Conservation (phyloP, 2,329 filamentous ascomycete genomes). For the Lomentospora prolificans region DNA sequence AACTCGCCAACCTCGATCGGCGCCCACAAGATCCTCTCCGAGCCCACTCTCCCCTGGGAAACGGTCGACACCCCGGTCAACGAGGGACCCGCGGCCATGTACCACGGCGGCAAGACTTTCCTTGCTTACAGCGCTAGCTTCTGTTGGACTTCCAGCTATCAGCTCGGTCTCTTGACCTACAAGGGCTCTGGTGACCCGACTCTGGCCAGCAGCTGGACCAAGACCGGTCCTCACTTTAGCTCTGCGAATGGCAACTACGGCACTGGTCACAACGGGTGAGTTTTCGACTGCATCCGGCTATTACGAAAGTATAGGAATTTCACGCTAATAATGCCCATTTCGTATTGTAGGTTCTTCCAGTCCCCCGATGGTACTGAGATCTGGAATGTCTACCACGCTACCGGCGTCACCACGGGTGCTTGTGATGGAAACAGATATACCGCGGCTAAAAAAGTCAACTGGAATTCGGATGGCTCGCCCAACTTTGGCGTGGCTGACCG, state of each 20-base stretch:
- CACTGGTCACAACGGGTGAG: slow-evolving; percentile 37
- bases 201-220: slow-evolving; percentile 35
- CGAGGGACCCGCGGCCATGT: slow-evolving; percentile 44
- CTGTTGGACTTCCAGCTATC: slow-evolving; percentile 46
- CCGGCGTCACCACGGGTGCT: slow-evolving; percentile 33
- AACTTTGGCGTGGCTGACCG: slow-evolving; percentile 32
- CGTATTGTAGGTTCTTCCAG: slow-evolving; percentile 39
- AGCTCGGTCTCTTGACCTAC: slow-evolving; percentile 43
- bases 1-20: slow-evolving; percentile 30
- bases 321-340: neutral
- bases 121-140: slow-evolving; percentile 44
- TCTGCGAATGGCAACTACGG: slow-evolving; percentile 47
- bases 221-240: slow-evolving; percentile 39
- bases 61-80: slow-evolving; percentile 38
- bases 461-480: slow-evolving; percentile 39
- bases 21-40: slow-evolving; percentile 33
- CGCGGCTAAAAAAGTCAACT: slow-evolving; percentile 39
- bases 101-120: slow-evolving; percentile 41
- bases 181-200: slow-evolving; percentile 38
- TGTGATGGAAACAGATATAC: slow-evolving; percentile 46
- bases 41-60: slow-evolving; percentile 42
- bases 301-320: neutral
- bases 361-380: slow-evolving; percentile 44
- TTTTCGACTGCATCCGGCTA: neutral
- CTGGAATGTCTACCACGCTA: slow-evolving; percentile 48